These are phyloP conservation scores for Fusarium clavum DNA, from an alignment of 2,329 filamentous ascomycete genomes.

Conservation along the genomic window DNA sequence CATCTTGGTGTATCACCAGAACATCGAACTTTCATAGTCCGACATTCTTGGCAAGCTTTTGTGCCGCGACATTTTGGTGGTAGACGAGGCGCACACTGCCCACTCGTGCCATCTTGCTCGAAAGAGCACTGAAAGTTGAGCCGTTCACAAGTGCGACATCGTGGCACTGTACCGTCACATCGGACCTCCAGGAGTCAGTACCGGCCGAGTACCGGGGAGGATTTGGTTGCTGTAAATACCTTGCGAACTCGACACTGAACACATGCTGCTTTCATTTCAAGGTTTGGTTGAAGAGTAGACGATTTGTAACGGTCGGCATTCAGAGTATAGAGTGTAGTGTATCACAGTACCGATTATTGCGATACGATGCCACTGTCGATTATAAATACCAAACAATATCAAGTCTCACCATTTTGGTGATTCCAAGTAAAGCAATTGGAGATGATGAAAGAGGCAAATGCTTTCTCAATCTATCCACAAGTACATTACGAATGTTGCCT, in stretches of 20 bases:
- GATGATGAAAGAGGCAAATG: neutral
- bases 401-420: neutral
- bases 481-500: neutral
- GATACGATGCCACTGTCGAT: neutral
- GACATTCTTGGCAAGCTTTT: conserved; percentile 44
- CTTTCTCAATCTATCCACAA: neutral
- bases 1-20: conserved; percentile 44
- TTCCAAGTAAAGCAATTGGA: neutral
- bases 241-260: conserved; percentile 48
- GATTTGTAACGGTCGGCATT: neutral
- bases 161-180: conserved; percentile 44
- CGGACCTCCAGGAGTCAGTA: conserved; percentile 46
- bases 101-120: conserved; percentile 43
- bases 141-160: conserved; percentile 44
- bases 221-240: conserved; percentile 24
- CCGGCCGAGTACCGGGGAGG: conserved; percentile 38
- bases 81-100: conserved; percentile 40
- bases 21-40: conserved; percentile 46
- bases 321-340: neutral
- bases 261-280: conserved; percentile 45
- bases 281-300: neutral
- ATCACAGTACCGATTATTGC: neutral
- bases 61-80: conserved; percentile 46
- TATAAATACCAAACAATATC: conserved; percentile 3
- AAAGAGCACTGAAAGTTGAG: conserved; percentile 46